phyloP scores from a whole-genome alignment of 78 protist species.

The Polysphondylium violaceum region DNA sequence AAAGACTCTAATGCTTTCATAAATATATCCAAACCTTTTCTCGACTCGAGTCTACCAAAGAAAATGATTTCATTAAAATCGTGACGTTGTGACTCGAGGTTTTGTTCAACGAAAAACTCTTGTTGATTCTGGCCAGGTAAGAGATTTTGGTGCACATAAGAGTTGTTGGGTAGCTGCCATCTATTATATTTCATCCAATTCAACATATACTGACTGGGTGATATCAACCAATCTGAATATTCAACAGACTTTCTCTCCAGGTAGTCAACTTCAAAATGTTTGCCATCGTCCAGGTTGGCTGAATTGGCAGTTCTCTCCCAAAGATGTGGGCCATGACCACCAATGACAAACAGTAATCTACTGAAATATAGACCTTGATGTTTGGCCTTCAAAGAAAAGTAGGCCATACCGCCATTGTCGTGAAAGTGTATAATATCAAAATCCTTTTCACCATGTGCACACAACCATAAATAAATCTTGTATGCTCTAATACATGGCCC shows the following conservation, averaged over 20 bases:
- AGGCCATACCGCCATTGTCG: conserved; percentile 74
- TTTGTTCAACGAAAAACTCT: neutral
- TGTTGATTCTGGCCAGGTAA: conserved; percentile 55
- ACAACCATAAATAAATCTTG: conserved; percentile 10
- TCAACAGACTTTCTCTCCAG: conserved; percentile 56
- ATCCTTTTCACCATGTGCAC: neutral
- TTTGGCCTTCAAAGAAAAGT: conserved; percentile 18
- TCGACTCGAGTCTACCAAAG: conserved; percentile 59
- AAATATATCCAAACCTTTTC: conserved; percentile 74
- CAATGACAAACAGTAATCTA: conserved; percentile 23
- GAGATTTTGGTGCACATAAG: conserved; percentile 65
- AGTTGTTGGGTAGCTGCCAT: conserved; percentile 41
- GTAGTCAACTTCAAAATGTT: conserved; percentile 69
- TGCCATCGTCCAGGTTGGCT: conserved; percentile 71
- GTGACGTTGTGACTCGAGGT: neutral
- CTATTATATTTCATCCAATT: conserved; percentile 58
- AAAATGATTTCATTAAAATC: conserved; percentile 45
- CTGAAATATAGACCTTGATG: conserved; percentile 24
- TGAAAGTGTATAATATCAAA: conserved; percentile 68
- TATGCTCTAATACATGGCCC: conserved; percentile 62
- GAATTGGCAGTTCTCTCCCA: conserved; percentile 74
- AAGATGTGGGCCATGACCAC: conserved; percentile 76
- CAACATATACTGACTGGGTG: conserved; percentile 63
- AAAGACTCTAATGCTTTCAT: conserved; percentile 22
- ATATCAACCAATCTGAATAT: conserved; percentile 38